A percentile compares a stretch with the other conserved stretches of the same genome.
phyloP scores from a whole-genome alignment of 768 basidiomycete genomes.

The Tephrocybe sp. region DNA sequence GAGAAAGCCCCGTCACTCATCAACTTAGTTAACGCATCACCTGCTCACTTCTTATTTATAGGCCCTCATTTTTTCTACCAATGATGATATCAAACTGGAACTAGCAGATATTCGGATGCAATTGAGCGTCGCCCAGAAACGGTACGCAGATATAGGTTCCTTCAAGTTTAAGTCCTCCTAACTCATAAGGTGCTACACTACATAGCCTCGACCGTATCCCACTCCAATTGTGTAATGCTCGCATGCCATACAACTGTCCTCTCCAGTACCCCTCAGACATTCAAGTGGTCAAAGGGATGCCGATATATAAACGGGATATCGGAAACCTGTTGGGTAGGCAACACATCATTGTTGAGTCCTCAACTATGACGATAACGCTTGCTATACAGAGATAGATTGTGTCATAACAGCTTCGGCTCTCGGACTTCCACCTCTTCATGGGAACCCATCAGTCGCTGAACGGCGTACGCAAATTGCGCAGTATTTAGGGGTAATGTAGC shows the following conservation, averaged over 20 bases:
- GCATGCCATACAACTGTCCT: neutral
- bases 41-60: too few relatives aligned
- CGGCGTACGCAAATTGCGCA: neutral
- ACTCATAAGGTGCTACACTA: neutral
- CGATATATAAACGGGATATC: neutral
- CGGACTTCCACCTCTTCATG: neutral
- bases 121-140: too few relatives aligned
- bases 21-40: too few relatives aligned
- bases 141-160: too few relatives aligned
- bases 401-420: neutral
- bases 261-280: neutral
- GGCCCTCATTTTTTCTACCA: too few relatives aligned
- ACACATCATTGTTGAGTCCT: neutral
- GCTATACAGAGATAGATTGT: constrained; percentile 7
- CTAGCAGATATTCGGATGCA: too few relatives aligned
- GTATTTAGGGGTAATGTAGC: neutral
- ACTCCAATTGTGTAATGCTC: neutral
- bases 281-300: neutral
- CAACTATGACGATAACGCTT: too few relatives aligned
- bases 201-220: neutral
- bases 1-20: too few relatives aligned
- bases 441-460: neutral
- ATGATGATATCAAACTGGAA: too few relatives aligned
- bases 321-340: neutral
- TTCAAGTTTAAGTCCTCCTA: too few relatives aligned